These are phyloP conservation scores for Arabidopsis lyrata DNA, from an alignment of 441 rosid species.

Conservation along the genomic window DNA sequence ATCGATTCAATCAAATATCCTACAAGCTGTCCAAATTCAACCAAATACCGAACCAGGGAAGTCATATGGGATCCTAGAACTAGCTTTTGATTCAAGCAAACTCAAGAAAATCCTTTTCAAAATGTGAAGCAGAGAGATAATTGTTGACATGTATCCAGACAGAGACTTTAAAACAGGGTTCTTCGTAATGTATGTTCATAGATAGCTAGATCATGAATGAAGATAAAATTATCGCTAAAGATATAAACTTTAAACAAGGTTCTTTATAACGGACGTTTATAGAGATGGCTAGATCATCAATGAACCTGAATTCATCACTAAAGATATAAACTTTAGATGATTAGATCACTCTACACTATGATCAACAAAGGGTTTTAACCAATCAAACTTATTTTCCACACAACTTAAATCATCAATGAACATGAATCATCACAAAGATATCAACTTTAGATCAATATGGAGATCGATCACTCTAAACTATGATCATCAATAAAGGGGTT, in stretches of 20 bases:
- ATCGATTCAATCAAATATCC: neutral
- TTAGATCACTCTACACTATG: neutral
- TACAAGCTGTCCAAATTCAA: neutral
- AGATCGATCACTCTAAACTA: neutral
- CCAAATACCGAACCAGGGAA: neutral
- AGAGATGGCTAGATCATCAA: neutral
- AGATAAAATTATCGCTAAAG: slow-evolving; percentile 1
- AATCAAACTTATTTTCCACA: neutral
- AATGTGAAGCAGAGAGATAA: slow-evolving; percentile 2
- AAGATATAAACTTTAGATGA: no score
- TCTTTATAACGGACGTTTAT: neutral
- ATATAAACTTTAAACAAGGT: slow-evolving; percentile 1
- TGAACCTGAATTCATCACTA: no score
- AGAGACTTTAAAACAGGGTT: neutral
- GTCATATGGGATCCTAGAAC: neutral
- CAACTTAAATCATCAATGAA: neutral
- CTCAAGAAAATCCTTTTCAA: slow-evolving; percentile 3
- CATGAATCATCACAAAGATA: no score
- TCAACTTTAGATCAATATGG: neutral
- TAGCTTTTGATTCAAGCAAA: neutral
- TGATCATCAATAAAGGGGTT: no score
- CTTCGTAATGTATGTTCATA: neutral
- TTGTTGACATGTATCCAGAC: neutral
- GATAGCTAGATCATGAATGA: neutral
- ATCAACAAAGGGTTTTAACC: neutral